A percentile compares a stretch with the other conserved stretches of the same genome.
phyloP scores from a whole-genome alignment of 257 asterid genomes.

The Solanum dulcamara region DNA sequence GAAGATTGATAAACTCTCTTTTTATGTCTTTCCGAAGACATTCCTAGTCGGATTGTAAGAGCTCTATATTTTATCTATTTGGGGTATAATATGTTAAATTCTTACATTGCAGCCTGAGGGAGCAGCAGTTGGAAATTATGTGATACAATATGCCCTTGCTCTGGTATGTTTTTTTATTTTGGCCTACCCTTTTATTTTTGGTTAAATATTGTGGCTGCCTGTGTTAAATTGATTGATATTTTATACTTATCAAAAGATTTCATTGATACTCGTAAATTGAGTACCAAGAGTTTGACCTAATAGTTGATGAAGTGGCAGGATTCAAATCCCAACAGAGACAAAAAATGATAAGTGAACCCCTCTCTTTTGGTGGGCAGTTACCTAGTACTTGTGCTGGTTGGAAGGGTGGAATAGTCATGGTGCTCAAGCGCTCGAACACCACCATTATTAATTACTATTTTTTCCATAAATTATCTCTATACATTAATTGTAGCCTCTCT shows the following conservation, averaged over 20 bases:
- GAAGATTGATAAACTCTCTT: neutral
- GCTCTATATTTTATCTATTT: neutral
- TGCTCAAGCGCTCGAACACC: neutral
- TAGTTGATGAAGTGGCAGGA: neutral
- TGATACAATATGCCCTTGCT: conserved; percentile 87
- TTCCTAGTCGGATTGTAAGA: neutral
- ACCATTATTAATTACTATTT: neutral
- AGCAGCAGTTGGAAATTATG: conserved; percentile 71
- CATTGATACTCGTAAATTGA: neutral
- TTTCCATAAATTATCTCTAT: neutral
- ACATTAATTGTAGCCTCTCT: neutral
- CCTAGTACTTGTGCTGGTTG: neutral
- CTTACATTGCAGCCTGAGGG: conserved; percentile 83
- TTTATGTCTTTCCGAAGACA: neutral
- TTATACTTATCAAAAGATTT: neutral
- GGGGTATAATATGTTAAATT: neutral
- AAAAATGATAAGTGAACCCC: neutral
- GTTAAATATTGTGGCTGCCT: neutral
- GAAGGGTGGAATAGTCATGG: neutral
- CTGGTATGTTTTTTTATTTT: conserved; percentile 41
- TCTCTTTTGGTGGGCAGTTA: neutral
- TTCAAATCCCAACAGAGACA: neutral
- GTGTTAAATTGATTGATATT: neutral
- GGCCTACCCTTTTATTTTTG: neutral
- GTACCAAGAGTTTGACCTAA: neutral